These are phyloP conservation scores for Adansonia grandidieri DNA, from an alignment of 441 rosid genomes.

Conservation along the genomic window DNA sequence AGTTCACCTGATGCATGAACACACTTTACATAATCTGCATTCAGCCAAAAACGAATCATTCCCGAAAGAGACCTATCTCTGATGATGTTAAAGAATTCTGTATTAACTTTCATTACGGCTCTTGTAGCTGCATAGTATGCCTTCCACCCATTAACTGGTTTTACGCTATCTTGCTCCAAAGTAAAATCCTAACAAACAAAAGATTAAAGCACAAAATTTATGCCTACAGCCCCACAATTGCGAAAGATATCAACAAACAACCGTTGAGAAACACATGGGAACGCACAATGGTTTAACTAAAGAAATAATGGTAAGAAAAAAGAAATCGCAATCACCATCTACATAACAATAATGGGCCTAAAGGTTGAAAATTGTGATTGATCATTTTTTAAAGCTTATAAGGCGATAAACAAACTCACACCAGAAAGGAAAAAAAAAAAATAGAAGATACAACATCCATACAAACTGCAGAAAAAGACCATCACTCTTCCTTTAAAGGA, in stretches of 20 bases:
- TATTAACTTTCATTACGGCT: conserved; percentile 78
- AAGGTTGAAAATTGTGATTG: not conserved
- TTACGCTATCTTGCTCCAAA: conserved; percentile 79
- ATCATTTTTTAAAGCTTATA: not conserved
- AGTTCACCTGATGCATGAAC: conserved; percentile 80
- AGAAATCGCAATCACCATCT: not conserved
- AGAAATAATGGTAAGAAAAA: not conserved
- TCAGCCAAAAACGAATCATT: conserved; percentile 84
- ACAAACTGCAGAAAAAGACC: not conserved
- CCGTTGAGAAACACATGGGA: not conserved
- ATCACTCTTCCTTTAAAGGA: not conserved
- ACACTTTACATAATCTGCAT: conserved; percentile 94
- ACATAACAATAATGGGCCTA: not conserved
- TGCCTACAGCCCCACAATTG: not conserved
- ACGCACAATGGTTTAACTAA: not conserved
- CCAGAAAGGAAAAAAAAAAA: not conserved
- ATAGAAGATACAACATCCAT: not conserved
- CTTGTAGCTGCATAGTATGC: conserved; percentile 94
- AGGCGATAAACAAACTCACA: not conserved
- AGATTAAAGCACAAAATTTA: conserved; percentile 10
- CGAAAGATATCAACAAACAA: not conserved
- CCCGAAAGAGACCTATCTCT: conserved; percentile 75
- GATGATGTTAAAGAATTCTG: conserved; percentile 77
- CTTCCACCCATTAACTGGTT: conserved; percentile 91
- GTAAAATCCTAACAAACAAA: conserved; percentile 76